Base-by-base conservation (phyloP, 1,284 basidiomycete species). In the Hortiboletus rubellus region DNA sequence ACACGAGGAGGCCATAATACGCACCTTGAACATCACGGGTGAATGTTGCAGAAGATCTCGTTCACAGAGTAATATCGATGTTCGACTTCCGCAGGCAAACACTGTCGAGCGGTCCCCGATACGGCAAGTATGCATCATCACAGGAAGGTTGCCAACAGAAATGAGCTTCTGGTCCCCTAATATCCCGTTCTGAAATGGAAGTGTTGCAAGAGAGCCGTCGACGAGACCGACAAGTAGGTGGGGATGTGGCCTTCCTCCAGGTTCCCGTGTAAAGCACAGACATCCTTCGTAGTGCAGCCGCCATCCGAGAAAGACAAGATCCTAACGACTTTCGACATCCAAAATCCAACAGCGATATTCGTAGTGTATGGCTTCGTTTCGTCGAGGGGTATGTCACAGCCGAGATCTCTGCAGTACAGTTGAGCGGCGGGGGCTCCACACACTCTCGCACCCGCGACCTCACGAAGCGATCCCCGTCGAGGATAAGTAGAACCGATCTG, bases 151-250 rank as follows among this genome's bases (percentile, higher is more conserved):
- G 2, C 94, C 94, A n/a, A 96, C 73, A 0, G 83, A 78, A 24
- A 88, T 77, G 5, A 82, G 68, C 63, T 87, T 89, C 64, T 77
- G 74, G 45, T 85, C 82, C 47, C 70, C 76, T n/a, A 85, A 63
- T 55, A 77, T 61, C 37, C 76, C 79, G 62, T 75, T 79, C 34
- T 63, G 68, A 45, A 75, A 78, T 15, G 73, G 61, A 61, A 86
- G 88, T 7, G 83, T 79, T 5, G 85, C 79, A n/a, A 96, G 78
- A 5, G 84, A 83, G 2, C 96, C 96, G 70, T 97, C 86, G 7
- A 83, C 84, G 6, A 96, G 76, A 1, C 94, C 95, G 10, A 86
- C 84, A 22, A 98, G 76, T 7, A 98, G 77, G 60, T 87, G 82
- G 0, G 83, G 77, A 54, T 75, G 73, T 58, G 27, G 74, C 55